Evolutionary conservation across 345 rosid species (phyloP).

Genomic region (Aquilaria sinensis): DNA sequence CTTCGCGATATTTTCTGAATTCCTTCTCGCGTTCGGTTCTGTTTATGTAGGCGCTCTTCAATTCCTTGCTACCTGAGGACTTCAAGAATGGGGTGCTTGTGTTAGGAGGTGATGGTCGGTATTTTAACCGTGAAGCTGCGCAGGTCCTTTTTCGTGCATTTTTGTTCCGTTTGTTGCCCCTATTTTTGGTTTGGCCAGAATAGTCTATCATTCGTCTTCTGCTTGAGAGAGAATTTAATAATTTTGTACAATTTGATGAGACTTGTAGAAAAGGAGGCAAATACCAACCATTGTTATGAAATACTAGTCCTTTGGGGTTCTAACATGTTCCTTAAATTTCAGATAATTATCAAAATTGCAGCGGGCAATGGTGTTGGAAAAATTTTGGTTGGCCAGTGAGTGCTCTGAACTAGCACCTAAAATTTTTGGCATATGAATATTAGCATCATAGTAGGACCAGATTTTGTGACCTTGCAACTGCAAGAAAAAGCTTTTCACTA

Average conservation of each 20-base stretch:
- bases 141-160: constrained; percentile 42
- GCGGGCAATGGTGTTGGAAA: constrained; percentile 89
- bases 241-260: too few species aligned
- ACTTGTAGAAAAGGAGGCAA: background rate
- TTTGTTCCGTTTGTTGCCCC: too few species aligned
- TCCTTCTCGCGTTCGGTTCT: constrained; percentile 4
- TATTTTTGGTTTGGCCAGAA: too few species aligned
- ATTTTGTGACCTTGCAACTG: too few species aligned
- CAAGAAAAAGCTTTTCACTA: too few species aligned
- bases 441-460: too few species aligned
- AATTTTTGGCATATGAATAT: background rate
- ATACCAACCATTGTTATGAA: background rate
- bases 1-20: background rate
- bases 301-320: constrained; percentile 1
- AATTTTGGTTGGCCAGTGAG: constrained; percentile 84
- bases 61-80: constrained; percentile 77
- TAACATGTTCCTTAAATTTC: constrained; percentile 20
- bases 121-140: constrained; percentile 76
- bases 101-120: constrained; percentile 94
- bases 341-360: constrained; percentile 91
- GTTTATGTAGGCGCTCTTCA: constrained; percentile 62
- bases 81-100: constrained; percentile 71
- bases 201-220: background rate
- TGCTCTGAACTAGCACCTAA: constrained; percentile 5
- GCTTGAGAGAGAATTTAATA: background rate